phyloP scores from a whole-genome alignment of 495 filamentous ascomycete species.

The Lasiosphaeria miniovina region DNA sequence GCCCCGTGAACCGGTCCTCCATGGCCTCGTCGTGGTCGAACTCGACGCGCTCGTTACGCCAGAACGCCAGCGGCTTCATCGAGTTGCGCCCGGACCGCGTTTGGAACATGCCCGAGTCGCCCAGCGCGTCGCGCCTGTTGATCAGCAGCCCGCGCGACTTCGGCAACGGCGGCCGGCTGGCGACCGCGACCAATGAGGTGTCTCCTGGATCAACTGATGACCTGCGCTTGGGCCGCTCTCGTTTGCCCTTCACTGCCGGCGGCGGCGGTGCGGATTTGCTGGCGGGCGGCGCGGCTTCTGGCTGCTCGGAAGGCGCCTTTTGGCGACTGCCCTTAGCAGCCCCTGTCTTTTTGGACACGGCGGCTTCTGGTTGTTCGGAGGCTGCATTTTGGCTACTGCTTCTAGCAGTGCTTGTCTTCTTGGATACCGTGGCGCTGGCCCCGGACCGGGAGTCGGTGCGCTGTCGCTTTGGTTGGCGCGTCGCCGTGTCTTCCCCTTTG shows the following conservation, averaged over 20 bases:
- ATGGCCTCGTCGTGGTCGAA: slow-evolving; percentile 58
- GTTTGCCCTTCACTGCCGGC: slow-evolving; percentile 26
- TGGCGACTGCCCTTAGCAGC: too few species aligned
- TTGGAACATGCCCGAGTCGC: slow-evolving; percentile 47
- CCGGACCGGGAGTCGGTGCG: slow-evolving; percentile 12
- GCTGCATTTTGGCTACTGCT: too few species aligned
- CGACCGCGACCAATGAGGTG: slow-evolving; percentile 33
- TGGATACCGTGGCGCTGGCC: background rate
- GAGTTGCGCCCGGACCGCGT: slow-evolving; percentile 54
- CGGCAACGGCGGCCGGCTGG: slow-evolving; percentile 51
- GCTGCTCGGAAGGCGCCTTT: too few species aligned
- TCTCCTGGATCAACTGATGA: slow-evolving; percentile 39
- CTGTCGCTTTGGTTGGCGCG: slow-evolving; percentile 25
- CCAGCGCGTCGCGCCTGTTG: slow-evolving; percentile 60
- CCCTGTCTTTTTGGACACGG: background rate
- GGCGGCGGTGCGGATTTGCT: slow-evolving; percentile 7
- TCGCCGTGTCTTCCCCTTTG: slow-evolving; percentile 9
- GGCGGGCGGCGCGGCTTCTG: background rate
- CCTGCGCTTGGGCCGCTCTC: slow-evolving; percentile 38
- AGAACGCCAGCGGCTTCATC: slow-evolving; percentile 77
- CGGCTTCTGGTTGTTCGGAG: too few species aligned
- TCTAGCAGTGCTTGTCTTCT: background rate
- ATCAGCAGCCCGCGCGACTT: slow-evolving; percentile 65
- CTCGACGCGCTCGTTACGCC: slow-evolving; percentile 77
- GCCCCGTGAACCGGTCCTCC: slow-evolving; percentile 33